Conservation (phyloP, 805 yeast species). For the Debaryomyces castellii region DNA sequence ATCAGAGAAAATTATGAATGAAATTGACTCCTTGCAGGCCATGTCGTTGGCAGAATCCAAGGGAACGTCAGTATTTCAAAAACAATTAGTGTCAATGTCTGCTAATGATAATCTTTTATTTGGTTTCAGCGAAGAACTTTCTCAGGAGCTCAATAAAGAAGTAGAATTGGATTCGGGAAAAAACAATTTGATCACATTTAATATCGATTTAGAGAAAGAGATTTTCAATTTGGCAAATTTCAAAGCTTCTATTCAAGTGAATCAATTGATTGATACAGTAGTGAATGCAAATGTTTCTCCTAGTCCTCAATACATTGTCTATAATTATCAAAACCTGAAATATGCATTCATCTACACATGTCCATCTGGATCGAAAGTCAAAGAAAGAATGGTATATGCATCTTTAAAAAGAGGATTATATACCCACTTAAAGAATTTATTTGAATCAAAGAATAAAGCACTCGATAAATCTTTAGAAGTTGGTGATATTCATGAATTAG, state of each 20-base stretch:
- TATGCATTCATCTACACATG: slow-evolving; percentile 76
- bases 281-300: slow-evolving; percentile 32
- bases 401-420: slow-evolving; percentile 67
- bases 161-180: slow-evolving; percentile 11
- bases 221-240: slow-evolving; percentile 24
- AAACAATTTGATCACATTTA: slow-evolving; percentile 44
- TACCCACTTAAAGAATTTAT: slow-evolving; percentile 43
- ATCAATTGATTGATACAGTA: slow-evolving; percentile 20
- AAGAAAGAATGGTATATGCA: slow-evolving; percentile 91
- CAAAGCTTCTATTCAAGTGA: slow-evolving; percentile 15
- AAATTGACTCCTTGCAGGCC: slow-evolving; percentile 39
- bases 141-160: slow-evolving; percentile 21
- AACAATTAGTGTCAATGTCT: slow-evolving; percentile 37
- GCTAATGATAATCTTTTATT: slow-evolving; percentile 18
- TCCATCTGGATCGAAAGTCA: slow-evolving; percentile 87
- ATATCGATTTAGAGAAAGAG: slow-evolving; percentile 52
- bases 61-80: slow-evolving; percentile 16
- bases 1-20: slow-evolving; percentile 53
- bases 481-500: slow-evolving; percentile 72
- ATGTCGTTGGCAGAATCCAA: slow-evolving; percentile 23
- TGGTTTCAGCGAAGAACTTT: slow-evolving; percentile 25
- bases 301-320: slow-evolving; percentile 52
- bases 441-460: slow-evolving; percentile 22
- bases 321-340: slow-evolving; percentile 38
- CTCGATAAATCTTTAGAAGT: slow-evolving; percentile 59